Evolutionary conservation across 2,329 filamentous ascomycete species (phyloP), one percentile per base, ranked within the genome.

Genomic region (Calonectria pteridis): DNA sequence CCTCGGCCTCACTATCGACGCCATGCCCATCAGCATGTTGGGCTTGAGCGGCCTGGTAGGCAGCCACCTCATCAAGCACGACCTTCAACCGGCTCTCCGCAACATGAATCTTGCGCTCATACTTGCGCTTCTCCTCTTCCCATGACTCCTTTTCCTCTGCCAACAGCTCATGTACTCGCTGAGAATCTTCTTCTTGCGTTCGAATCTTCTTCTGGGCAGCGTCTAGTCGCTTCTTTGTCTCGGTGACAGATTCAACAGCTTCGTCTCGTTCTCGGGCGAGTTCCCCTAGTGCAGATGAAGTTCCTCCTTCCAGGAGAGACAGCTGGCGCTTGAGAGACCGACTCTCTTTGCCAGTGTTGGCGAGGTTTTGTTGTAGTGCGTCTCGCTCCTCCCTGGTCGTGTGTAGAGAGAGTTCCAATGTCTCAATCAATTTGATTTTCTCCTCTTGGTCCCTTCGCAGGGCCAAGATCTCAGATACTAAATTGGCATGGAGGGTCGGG

Each of bases 401-500:
- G 75, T 97, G 92, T 40, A 99, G 86, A 31, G 89, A 92, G 1
- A 89, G 87, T 84, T 99, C 97, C 20, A 99, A 88, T 67, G 91
- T 92, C 82, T 98, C 96, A 69, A 99, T 98, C 67, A 95, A 90
- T 79, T 92, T 94, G 55, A 93, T 91, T 85, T 98, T 98, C 51
- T 94, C 95, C 82, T 99, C 97, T 75, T 98, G 91, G 77, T 99
- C 97, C 72, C 97, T 90, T 28, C 96, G 92, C 64, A 99, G 86
- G 2, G 93, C 92, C 49, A 99, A 87, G 75, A 99, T 99, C 84
- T 99, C 97, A 0, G 96, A 96, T 0, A 99, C 96, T 9, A 99
- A 87, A 64, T 95, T 98, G 11, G 97, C 97, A 83, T 98, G 97
- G 14, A 99, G 87, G 0, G 96, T 98, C 1, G 97, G 97, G 0